Evolutionary conservation across 352 stramenopile species (phyloP), one percentile per base, ranked within the genome.

Genomic region (Thraustochytrium sp.): DNA sequence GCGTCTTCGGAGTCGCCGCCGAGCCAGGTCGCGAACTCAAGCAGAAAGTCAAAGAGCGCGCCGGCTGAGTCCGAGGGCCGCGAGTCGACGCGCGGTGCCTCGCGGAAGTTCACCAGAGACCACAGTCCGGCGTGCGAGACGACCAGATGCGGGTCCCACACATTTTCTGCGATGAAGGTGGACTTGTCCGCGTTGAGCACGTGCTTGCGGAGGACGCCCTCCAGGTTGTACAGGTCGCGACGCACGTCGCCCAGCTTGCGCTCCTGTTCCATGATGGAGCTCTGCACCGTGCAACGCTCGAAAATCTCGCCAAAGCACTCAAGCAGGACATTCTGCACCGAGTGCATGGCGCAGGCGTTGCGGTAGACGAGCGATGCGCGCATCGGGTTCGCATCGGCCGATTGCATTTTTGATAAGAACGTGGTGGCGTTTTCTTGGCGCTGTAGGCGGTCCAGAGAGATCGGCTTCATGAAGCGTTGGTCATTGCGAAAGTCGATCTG

Each of bases 241-340:
- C 65, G 62, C 36, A 54, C 62, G 16, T 75, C 62, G 26, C 37
- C 40, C 9, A 3, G 13, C 18, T 9, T 44, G 23, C 26, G 16
- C 2, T 49, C 59, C 9, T 49, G 23, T 11, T 26, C 59, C 36
- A 13, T 16, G 18, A 65, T 46, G 26, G 74, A 82, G 49, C 49
- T 73, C 53, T 82, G 74, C 26, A 82, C 51, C n/a, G 74, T 76
- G 56, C 74, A 82, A 8, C 51, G 54, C 18, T 82, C 74, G 36
- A 82, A 82, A 8, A 82, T 54, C 11, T 82, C 74, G 8, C 74
- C 74, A 38, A 82, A 82, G 36, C 65, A 40, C 40, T 82, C 74
- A 3, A 82, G 55, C 37, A 82, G 26, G 8, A 73, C 53, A 31
- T 82, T 82, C 31, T 82, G 56, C 5, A 82, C 74, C 5, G 37